Conservation (phyloP, 306 rosid genomes). For the Trifolium pratense region DNA sequence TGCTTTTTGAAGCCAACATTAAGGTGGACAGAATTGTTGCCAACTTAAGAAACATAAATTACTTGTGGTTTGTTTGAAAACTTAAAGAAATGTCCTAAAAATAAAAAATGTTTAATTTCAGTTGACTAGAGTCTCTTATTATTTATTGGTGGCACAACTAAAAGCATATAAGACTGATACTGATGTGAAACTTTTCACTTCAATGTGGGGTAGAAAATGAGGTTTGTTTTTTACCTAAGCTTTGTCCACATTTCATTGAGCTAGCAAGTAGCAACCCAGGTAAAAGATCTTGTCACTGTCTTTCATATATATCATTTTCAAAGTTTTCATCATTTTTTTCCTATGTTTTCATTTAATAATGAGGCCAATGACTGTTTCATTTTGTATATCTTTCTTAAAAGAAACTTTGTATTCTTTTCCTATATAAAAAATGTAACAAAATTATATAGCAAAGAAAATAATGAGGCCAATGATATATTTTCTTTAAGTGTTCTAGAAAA, state of each 20-base stretch:
- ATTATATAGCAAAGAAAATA: neutral
- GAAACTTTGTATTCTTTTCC: no score
- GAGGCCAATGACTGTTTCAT: constrained; percentile 36
- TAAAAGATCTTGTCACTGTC: constrained; percentile 55
- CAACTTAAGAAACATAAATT: constrained; percentile 35
- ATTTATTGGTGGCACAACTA: constrained; percentile 35
- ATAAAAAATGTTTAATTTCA: constrained; percentile 15
- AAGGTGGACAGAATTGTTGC: constrained; percentile 26
- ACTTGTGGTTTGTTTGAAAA: constrained; percentile 23
- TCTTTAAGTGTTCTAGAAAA: no score
- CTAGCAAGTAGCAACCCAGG: constrained; percentile 31
- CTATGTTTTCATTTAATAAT: constrained; percentile 43
- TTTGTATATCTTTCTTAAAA: constrained; percentile 28
- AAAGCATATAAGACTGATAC: constrained; percentile 36
- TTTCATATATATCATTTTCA: constrained; percentile 51
- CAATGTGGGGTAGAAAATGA: constrained; percentile 42
- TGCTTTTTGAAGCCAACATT: constrained; percentile 32
- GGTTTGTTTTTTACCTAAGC: constrained; percentile 43
- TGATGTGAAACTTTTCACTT: constrained; percentile 78
- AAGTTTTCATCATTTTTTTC: constrained; percentile 44
- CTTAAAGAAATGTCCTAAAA: neutral
- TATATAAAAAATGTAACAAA: no score
- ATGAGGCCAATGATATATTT: no score
- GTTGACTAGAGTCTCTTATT: constrained; percentile 39
- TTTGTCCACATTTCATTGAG: constrained; percentile 36